Conservation (phyloP, 108 stramenopile species). For the Fragilaria crotonensis region DNA sequence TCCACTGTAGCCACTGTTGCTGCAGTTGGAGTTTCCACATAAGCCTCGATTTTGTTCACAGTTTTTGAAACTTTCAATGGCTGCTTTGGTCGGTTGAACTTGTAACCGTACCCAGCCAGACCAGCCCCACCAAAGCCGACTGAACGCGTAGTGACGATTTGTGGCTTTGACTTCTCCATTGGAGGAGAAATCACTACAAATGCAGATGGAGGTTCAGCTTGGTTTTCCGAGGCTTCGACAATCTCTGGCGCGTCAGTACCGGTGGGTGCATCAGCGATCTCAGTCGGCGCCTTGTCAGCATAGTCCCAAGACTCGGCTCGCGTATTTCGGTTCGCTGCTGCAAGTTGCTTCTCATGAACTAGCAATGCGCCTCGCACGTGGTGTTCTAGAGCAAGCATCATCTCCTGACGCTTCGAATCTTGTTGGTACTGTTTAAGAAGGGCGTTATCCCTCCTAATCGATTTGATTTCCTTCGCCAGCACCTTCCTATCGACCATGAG, state of each 20-base stretch:
- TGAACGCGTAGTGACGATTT: too few species aligned
- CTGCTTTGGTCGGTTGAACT: not conserved
- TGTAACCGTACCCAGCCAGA: not conserved
- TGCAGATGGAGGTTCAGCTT: not conserved
- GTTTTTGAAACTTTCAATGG: not conserved
- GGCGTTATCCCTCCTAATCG: not conserved
- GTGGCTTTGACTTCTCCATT: too few species aligned
- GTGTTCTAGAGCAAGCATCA: not conserved
- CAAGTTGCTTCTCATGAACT: not conserved
- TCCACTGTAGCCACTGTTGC: too few species aligned
- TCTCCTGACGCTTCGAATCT: not conserved
- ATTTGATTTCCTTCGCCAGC: not conserved
- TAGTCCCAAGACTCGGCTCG: not conserved
- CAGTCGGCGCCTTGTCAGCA: not conserved
- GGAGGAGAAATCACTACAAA: too few species aligned
- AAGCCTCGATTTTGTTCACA: not conserved
- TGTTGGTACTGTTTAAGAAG: not conserved
- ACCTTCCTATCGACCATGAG: not conserved
- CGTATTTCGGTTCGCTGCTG: not conserved
- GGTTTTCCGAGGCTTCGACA: not conserved
- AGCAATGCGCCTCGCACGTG: not conserved
- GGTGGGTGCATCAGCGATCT: not conserved
- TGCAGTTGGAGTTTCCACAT: not conserved
- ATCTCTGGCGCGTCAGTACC: not conserved
- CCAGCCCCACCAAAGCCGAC: not conserved